Evolutionary conservation across 768 basidiomycete genomes (phyloP).

Genomic region (Phylloporus rhodoxanthus): DNA sequence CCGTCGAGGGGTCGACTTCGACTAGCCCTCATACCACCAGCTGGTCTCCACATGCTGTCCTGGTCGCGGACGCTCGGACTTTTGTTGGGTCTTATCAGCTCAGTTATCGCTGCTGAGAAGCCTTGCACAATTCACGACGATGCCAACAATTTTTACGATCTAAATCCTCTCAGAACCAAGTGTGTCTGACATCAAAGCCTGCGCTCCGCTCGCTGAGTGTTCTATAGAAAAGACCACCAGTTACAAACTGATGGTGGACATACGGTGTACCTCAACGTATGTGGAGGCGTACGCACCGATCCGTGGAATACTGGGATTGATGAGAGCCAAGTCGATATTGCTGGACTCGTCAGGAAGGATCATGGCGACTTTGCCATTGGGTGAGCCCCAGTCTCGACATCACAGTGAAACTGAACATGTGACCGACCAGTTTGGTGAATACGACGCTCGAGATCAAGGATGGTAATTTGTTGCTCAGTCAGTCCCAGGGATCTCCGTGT

Average conservation of each 20-base stretch:
- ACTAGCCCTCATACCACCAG: slow-evolving; percentile 8
- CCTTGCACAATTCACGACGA: slow-evolving; percentile 53
- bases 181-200: slow-evolving; percentile 25
- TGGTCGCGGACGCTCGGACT: not conserved
- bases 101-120: slow-evolving; percentile 37
- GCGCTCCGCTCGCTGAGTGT: slow-evolving; percentile 5
- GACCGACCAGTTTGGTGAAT: slow-evolving; percentile 36
- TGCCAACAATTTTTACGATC: slow-evolving; percentile 56
- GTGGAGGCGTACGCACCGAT: slow-evolving; percentile 51
- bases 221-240: slow-evolving; percentile 57
- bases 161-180: slow-evolving; percentile 57
- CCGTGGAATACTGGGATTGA: slow-evolving; percentile 53
- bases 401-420: not conserved
- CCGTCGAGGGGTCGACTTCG: slow-evolving; percentile 18
- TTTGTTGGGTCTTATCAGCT: slow-evolving; percentile 1
- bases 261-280: slow-evolving; percentile 57
- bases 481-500: slow-evolving; percentile 64
- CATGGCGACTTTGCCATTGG: slow-evolving; percentile 72
- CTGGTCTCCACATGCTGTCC: not conserved
- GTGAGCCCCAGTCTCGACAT: slow-evolving; percentile 31
- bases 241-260: slow-evolving; percentile 44
- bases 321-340: slow-evolving; percentile 45
- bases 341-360: slow-evolving; percentile 52
- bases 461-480: slow-evolving; percentile 48
- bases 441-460: slow-evolving; percentile 54